Evolutionary conservation across 345 rosid genomes (phyloP).

Genomic region (Firmiana major): DNA sequence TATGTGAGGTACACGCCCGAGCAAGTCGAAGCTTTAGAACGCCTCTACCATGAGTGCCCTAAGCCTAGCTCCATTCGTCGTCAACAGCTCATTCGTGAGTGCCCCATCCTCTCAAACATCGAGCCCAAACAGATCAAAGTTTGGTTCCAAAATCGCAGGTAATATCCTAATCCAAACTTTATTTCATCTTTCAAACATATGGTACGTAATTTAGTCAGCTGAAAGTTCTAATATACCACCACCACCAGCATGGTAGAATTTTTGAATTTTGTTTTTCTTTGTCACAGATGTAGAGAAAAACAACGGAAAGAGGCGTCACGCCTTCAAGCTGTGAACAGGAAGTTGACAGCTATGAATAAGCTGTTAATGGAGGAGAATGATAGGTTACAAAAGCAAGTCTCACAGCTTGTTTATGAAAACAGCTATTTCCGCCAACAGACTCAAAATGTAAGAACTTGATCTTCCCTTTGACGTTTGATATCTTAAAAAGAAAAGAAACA

Average conservation of each 20-base stretch:
- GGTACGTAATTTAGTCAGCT: neutral
- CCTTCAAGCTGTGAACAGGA: slow-evolving; percentile 73
- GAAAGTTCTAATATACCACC: neutral
- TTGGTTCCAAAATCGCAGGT: slow-evolving; percentile 86
- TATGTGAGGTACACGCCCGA: slow-evolving; percentile 77
- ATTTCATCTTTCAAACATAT: neutral
- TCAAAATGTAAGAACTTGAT: slow-evolving; percentile 40
- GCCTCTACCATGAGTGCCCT: slow-evolving; percentile 69
- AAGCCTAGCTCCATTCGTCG: slow-evolving; percentile 79
- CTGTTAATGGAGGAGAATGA: slow-evolving; percentile 84
- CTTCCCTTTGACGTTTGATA: neutral
- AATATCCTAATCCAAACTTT: neutral
- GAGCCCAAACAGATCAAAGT: slow-evolving; percentile 89
- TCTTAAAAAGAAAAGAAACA: neutral
- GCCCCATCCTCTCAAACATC: slow-evolving; percentile 71
- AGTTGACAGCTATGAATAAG: slow-evolving; percentile 79
- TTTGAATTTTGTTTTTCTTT: neutral
- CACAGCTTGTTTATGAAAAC: slow-evolving; percentile 74
- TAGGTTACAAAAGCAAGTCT: slow-evolving; percentile 79
- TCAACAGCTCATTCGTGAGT: slow-evolving; percentile 71
- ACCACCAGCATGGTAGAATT: too few relatives aligned
- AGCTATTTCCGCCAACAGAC: slow-evolving; percentile 69
- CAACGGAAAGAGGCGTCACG: slow-evolving; percentile 75
- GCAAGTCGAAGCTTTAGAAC: slow-evolving; percentile 77
- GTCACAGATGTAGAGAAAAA: slow-evolving; percentile 66